Base-by-base conservation (phyloP, 257 asterid species). In the Lycium barbarum region DNA sequence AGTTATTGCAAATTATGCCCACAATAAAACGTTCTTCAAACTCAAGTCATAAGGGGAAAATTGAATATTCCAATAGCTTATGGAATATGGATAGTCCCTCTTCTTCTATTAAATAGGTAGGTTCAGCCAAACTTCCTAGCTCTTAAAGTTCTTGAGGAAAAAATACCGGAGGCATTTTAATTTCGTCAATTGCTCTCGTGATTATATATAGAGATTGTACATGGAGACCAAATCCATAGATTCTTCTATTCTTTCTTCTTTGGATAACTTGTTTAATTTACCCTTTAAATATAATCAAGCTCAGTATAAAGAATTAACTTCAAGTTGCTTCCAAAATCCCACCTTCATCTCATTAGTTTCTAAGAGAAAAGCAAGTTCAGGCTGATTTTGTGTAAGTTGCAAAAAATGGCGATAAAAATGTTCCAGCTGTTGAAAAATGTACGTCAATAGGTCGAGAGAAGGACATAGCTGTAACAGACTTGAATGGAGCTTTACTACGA, bases 401-500 rank as follows among this genome's bases (percentile, higher is more conserved):
- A 20, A 66, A 58, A 70, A 38, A 71, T 71, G 79, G 17, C 8
- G 9, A 71, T 71, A 43, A 4, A 55, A 0, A 18, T 0, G 35
- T 84, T 79, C 84, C 87, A 1, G 40, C 78, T 2, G 58, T 84
- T 8, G 74, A 55, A 65, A 74, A 84, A 38, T 90, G 90, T 58
- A 51, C 84, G 22, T 73, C 85, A 2, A 58, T 20, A 3, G 80
- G 63, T 3, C 88, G 87, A 22, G 83, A 81, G 73, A 80, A 84
- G 35, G 82, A 86, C 0, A 83, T 79, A 12, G 86, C 80, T 1
- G 90, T 70, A 14, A 68, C 90, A 0, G 91, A 86, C 49, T 9
- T 90, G 62, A 86, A 88, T 57, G 92, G 88, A 7, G 65, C 91
- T 0, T 38, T 90, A 49, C 57, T 88, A 9, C 26, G 87, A 20